A percentile compares a stretch with the other conserved stretches of the same genome.
phyloP scores from a whole-genome alignment of 768 basidiomycete genomes.

The Macrolepiota albuminosa region DNA sequence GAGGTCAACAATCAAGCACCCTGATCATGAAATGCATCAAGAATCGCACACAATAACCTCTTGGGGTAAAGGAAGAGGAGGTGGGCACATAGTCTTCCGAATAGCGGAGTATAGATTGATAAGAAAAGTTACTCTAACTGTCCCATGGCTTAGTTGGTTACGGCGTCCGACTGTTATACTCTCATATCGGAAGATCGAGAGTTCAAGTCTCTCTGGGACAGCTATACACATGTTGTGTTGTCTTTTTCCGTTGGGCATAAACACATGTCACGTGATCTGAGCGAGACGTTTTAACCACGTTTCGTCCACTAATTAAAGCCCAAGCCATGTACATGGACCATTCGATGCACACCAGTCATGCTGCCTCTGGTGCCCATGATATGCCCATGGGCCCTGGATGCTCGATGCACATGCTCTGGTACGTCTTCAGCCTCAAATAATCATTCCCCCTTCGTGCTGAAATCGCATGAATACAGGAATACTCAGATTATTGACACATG shows the following conservation, averaged over 20 bases:
- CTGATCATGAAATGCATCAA: no score
- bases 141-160: conserved; percentile 14
- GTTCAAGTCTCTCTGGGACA: conserved; percentile 13
- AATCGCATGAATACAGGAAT: conserved; percentile 44
- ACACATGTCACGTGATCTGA: no score
- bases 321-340: conserved; percentile 31
- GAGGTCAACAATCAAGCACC: no score
- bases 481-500: conserved; percentile 77
- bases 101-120: no score
- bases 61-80: no score
- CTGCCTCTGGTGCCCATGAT: conserved; percentile 33
- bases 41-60: no score
- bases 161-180: conserved; percentile 12
- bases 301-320: no score
- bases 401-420: conserved; percentile 83
- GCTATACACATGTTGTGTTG: not conserved
- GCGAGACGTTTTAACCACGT: no score
- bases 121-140: not conserved
- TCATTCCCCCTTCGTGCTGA: not conserved
- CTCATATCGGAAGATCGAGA: conserved; percentile 4
- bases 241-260: no score
- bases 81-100: no score
- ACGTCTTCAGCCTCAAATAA: conserved; percentile 5
- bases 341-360: conserved; percentile 26
- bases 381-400: conserved; percentile 51